phyloP scores from a whole-genome alignment of 257 asterid genomes.

The Agastache rugosa region DNA sequence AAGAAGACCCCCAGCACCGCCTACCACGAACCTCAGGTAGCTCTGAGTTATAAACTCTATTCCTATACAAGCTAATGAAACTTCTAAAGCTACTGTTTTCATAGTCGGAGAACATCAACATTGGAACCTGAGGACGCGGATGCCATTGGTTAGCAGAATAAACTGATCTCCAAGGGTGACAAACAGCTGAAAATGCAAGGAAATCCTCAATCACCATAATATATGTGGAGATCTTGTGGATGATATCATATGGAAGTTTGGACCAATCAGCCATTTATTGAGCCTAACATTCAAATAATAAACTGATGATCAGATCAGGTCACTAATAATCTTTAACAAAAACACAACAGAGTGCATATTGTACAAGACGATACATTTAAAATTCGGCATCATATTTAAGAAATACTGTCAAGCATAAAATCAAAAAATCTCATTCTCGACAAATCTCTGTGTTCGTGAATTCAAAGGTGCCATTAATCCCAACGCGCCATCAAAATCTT shows the following conservation, averaged over 20 bases:
- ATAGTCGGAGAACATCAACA: slow-evolving; percentile 32
- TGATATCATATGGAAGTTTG: slow-evolving; percentile 40
- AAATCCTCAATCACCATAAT: slow-evolving; percentile 35
- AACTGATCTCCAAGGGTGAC: slow-evolving; percentile 49
- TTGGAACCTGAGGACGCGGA: slow-evolving; percentile 44
- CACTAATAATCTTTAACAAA: neutral
- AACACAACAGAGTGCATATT: no score
- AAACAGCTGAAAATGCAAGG: slow-evolving; percentile 55
- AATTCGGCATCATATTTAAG: neutral
- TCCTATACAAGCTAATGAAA: slow-evolving; percentile 36
- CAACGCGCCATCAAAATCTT: neutral
- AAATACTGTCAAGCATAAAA: neutral
- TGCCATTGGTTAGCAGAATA: slow-evolving; percentile 44
- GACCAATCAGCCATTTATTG: slow-evolving; percentile 45
- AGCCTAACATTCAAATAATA: slow-evolving; percentile 13
- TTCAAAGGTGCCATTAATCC: neutral
- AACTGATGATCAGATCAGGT: neutral
- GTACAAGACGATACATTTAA: neutral
- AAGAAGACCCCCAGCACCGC: slow-evolving; percentile 42
- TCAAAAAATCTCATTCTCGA: no score
- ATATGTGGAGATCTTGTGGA: slow-evolving; percentile 37
- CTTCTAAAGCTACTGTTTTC: slow-evolving; percentile 28
- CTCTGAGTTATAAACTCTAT: slow-evolving; percentile 33
- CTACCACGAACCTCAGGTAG: slow-evolving; percentile 36
- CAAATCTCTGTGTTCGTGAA: neutral